Percentiles rank a stretch among this genome's conserved stretches.
Evolutionary conservation across 352 stramenopile species (phyloP).

Genomic region (Plasmopara viticola): DNA sequence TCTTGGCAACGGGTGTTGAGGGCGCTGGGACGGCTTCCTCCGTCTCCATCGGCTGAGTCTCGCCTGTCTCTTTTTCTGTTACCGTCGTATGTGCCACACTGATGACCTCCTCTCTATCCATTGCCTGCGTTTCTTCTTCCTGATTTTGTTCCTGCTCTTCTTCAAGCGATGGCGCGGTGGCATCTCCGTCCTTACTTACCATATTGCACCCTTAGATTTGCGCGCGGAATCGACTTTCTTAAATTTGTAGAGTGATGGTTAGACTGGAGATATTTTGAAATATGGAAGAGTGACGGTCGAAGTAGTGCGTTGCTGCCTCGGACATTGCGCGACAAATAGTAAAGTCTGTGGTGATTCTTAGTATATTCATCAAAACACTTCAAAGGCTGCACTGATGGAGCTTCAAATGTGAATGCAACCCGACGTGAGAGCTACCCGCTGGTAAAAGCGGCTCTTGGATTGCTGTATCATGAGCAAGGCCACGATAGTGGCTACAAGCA

Average conservation of each 20-base stretch:
- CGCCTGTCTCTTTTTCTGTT: neutral
- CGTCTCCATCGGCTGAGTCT: conserved; percentile 1
- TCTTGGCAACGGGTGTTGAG: conserved; percentile 1
- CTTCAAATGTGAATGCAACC: too few relatives aligned
- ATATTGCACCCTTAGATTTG: conserved; percentile 10
- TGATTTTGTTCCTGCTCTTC: neutral
- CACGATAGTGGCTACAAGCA: too few relatives aligned
- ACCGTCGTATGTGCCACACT: neutral
- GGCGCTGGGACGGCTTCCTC: conserved; percentile 3
- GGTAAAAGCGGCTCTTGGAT: too few relatives aligned
- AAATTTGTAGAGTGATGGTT: conserved; percentile 13
- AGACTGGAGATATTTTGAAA: conserved; percentile 6
- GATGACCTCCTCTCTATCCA: conserved; percentile 2
- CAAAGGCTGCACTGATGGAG: too few relatives aligned
- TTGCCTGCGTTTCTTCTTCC: neutral
- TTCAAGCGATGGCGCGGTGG: neutral
- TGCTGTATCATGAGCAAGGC: too few relatives aligned
- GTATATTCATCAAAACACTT: too few relatives aligned
- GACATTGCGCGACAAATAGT: too few relatives aligned
- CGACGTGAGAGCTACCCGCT: too few relatives aligned
- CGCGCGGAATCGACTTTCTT: conserved; percentile 22
- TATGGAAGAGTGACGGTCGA: conserved; percentile 9
- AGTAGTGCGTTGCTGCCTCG: too few relatives aligned
- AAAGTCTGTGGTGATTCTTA: too few relatives aligned
- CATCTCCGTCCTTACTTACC: conserved; percentile 7